These are phyloP conservation scores for Thelephora terrestris DNA, from an alignment of 1,284 basidiomycete genomes.

Conservation along the genomic window DNA sequence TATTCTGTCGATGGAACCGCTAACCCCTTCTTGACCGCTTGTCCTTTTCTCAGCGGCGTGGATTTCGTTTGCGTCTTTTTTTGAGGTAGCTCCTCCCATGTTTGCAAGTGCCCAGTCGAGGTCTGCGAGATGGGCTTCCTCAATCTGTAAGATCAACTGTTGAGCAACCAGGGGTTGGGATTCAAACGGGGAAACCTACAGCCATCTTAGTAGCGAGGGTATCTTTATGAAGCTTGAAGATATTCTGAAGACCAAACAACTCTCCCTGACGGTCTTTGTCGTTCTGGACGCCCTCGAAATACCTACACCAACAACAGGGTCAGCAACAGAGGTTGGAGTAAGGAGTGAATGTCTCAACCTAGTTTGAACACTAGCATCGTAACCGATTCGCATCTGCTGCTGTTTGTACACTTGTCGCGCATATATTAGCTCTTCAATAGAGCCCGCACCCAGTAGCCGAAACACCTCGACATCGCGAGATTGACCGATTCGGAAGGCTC, in stretches of 20 bases:
- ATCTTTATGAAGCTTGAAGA: constrained; percentile 70
- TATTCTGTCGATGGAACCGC: background rate
- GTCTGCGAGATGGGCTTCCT: constrained; percentile 58
- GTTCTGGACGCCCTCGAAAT: constrained; percentile 75
- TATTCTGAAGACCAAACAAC: constrained; percentile 74
- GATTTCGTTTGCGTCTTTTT: constrained; percentile 21
- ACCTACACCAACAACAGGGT: constrained; percentile 29
- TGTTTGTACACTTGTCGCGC: constrained; percentile 84
- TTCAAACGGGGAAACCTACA: constrained; percentile 27
- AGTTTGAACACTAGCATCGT: constrained; percentile 72
- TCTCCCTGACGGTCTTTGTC: constrained; percentile 67
- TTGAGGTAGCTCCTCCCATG: constrained; percentile 35
- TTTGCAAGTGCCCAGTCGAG: constrained; percentile 72
- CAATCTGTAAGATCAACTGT: constrained; percentile 41
- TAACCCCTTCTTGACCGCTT: constrained; percentile 42
- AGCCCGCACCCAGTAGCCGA: constrained; percentile 76
- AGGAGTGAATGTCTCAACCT: constrained; percentile 30
- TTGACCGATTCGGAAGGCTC: constrained; percentile 85
- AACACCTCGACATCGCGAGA: constrained; percentile 79
- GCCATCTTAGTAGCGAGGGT: constrained; percentile 64
- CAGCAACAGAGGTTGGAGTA: background rate
- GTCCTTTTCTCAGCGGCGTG: constrained; percentile 35
- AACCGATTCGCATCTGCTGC: constrained; percentile 82
- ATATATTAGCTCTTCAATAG: constrained; percentile 80
- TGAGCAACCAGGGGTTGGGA: background rate